phyloP scores from a whole-genome alignment of 2,329 filamentous ascomycete genomes.

The Fonsecaea nubica region DNA sequence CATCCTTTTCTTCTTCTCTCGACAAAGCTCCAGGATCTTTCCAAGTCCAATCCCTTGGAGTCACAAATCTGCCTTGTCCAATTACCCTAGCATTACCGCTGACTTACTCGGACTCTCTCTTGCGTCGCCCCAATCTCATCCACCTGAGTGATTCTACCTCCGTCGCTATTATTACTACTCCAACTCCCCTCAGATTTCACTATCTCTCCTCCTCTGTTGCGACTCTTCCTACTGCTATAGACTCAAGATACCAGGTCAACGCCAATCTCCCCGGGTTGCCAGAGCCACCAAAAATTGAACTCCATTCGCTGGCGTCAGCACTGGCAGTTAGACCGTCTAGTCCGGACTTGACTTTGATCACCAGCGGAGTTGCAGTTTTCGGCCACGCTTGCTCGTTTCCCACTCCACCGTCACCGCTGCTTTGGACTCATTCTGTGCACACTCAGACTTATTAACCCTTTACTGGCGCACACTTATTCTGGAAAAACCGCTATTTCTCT shows the following conservation, averaged over 20 bases:
- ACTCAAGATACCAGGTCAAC: neutral
- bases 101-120: neutral
- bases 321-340: neutral
- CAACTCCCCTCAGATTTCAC: neutral
- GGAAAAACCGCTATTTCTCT: neutral
- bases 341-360: slow-evolving; percentile 7
- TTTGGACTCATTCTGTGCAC: slow-evolving; percentile 1
- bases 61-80: neutral
- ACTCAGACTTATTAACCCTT: slow-evolving; percentile 6
- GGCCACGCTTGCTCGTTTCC: slow-evolving; percentile 3
- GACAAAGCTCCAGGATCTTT: neutral
- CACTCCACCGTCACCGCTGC: slow-evolving; percentile 7
- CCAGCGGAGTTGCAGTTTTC: slow-evolving; percentile 3
- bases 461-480: neutral
- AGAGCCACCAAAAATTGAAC: neutral
- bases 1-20: neutral
- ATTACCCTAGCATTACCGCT: neutral
- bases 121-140: neutral
- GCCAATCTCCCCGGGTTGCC: neutral
- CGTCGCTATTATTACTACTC: neutral
- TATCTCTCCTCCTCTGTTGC: neutral
- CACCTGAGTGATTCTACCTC: neutral
- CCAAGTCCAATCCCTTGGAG: neutral
- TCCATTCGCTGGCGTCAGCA: slow-evolving; percentile 6
- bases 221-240: neutral